Conservation (phyloP, 768 basidiomycete genomes). For the Mycena chlorophos region DNA sequence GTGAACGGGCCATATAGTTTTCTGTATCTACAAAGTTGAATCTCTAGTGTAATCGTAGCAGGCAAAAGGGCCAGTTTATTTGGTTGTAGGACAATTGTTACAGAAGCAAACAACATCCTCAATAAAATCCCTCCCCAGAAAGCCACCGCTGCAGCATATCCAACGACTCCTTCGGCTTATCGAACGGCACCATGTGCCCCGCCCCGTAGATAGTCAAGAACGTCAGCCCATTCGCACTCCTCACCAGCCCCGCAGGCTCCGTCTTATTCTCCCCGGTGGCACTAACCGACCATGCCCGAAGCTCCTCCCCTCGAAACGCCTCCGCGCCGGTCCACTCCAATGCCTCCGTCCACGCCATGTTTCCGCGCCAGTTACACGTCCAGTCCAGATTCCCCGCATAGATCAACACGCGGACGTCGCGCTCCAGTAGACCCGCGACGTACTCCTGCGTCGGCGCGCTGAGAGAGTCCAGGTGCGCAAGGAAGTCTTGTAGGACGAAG, state of each 20-base stretch:
- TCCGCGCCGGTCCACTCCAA: slow-evolving; percentile 71
- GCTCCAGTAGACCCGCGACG: slow-evolving; percentile 67
- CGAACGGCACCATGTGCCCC: slow-evolving; percentile 74
- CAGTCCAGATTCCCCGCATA: slow-evolving; percentile 74
- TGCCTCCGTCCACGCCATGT: slow-evolving; percentile 66
- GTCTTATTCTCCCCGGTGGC: slow-evolving; percentile 5
- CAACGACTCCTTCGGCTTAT: no score
- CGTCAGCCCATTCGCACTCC: slow-evolving; percentile 18
- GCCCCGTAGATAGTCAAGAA: slow-evolving; percentile 42
- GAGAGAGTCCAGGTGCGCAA: slow-evolving; percentile 39
- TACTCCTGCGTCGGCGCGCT: slow-evolving; percentile 51
- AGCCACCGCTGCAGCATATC: slow-evolving; percentile 52
- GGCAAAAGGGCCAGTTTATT: no score
- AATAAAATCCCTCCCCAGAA: slow-evolving; percentile 25
- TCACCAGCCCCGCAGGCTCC: slow-evolving; percentile 11
- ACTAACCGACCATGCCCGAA: slow-evolving; percentile 26
- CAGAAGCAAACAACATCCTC: no score
- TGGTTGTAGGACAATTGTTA: no score
- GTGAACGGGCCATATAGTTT: background rate
- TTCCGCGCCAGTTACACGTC: slow-evolving; percentile 78
- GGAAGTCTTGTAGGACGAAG: slow-evolving; percentile 52
- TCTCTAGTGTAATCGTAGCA: no score
- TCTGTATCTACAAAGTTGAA: no score
- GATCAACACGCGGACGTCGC: slow-evolving; percentile 65
- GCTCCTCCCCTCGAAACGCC: slow-evolving; percentile 39